Base-by-base conservation (phyloP, 2,329 filamentous ascomycete species). In the Hypoxylon sp. region DNA sequence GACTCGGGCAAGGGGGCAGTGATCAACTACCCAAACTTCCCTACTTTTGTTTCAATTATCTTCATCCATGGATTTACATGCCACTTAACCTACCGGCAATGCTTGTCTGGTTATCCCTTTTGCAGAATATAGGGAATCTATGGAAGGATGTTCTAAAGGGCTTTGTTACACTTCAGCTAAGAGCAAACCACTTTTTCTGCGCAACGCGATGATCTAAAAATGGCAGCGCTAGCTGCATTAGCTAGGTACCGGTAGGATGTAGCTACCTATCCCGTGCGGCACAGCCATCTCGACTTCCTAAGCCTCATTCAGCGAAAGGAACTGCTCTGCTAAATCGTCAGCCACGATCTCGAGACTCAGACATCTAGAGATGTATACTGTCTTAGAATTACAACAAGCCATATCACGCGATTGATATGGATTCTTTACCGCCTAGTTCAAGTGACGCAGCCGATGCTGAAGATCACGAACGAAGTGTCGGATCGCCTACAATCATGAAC, bases 401-500 rank as follows among this genome's bases (percentile, higher is more conserved):
- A n/a, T 14, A 33, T 42, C 52, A 57, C 44, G 19, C 54, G 61
- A 62, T 54, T 26, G 47, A 51, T 47, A 39, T n/a, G 35, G 51
- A 67, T 64, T 60, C 35, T 44, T 62, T 39, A 26, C 26, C 42
- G 26, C 48, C 50, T 39, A 47, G 55, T 53, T 55, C 29, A 31
- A 46, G 52, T 62, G 39, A 54, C 57, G 53, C 39, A 50, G 33
- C 48, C 47, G 52, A 50, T 24, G 54, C 35, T n/a, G 53, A 37
- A 59, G 60, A 70, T 67, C 55, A 52, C 11, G 59, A 35, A 8
- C n/a, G 48, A 65, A 52, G 61, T 58, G 61, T 70, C 31, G n/a
- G 68, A 70, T 70, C 68, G 53, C 26, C 53, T 37, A 47, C 58
- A 37, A 46, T 55, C 44, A 59, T 66, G 33, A 39, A 64, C 59